A percentile compares a stretch with the other conserved stretches of the same genome.
These are phyloP conservation scores for Dioscorea cayenensis DNA, from an alignment of 116 monocot genomes.

Conservation along the genomic window DNA sequence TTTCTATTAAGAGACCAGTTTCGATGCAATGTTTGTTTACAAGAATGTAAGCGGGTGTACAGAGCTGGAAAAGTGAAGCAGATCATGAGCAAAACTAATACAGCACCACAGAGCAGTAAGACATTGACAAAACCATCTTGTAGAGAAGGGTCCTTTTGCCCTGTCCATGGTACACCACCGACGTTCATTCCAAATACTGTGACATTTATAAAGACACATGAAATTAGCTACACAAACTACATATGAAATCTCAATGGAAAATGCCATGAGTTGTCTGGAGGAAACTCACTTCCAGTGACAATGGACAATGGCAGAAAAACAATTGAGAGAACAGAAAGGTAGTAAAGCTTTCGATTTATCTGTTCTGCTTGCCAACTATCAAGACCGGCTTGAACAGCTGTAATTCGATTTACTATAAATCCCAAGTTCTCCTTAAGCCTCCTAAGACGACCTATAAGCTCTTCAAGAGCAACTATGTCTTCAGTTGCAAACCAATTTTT, in stretches of 20 bases:
- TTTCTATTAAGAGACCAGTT: conserved; percentile 55
- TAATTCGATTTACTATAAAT: conserved; percentile 74
- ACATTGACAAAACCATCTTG: conserved; percentile 75
- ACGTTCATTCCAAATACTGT: conserved; percentile 98
- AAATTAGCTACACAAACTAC: background rate
- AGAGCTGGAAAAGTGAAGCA: conserved; percentile 59
- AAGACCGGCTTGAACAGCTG: conserved; percentile 80
- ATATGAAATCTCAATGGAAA: too few species aligned
- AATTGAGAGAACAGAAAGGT: conserved; percentile 81
- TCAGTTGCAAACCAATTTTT: conserved; percentile 74
- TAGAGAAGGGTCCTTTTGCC: conserved; percentile 40
- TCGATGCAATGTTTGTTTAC: conserved; percentile 43
- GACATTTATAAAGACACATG: background rate
- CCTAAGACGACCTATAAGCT: conserved; percentile 71
- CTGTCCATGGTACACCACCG: conserved; percentile 97
- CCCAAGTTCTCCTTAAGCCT: conserved; percentile 86
- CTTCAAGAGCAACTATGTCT: conserved; percentile 67
- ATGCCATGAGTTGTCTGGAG: background rate
- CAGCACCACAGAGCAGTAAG: conserved; percentile 53
- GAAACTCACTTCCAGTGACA: conserved; percentile 74
- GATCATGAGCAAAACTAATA: conserved; percentile 55
- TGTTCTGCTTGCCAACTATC: conserved; percentile 96
- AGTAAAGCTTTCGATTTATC: conserved; percentile 88
- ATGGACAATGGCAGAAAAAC: conserved; percentile 92
- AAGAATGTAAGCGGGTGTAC: conserved; percentile 35